phyloP scores from a whole-genome alignment of 2,329 filamentous ascomycete species.

The Eutypella sp. region DNA sequence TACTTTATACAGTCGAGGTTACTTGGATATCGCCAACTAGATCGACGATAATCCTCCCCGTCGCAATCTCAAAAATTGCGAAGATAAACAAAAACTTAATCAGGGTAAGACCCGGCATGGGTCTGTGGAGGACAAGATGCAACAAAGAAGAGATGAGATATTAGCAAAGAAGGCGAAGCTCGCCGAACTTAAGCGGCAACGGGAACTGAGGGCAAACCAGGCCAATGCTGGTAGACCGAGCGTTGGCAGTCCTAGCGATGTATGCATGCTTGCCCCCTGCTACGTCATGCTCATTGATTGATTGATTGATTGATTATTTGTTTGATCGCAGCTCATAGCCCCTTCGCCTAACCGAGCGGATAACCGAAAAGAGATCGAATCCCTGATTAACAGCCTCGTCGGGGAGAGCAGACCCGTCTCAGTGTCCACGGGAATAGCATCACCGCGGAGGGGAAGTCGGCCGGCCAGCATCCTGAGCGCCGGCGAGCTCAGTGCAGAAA shows the following conservation, averaged over 20 bases:
- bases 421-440: slow-evolving; percentile 58
- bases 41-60: too few species aligned
- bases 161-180: slow-evolving; percentile 95
- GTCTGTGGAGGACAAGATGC: slow-evolving; percentile 48
- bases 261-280: slow-evolving; percentile 36
- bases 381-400: slow-evolving; percentile 77
- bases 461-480: slow-evolving; percentile 83
- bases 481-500: slow-evolving; percentile 73
- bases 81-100: too few species aligned
- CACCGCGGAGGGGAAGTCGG: slow-evolving; percentile 66
- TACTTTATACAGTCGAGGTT: too few species aligned
- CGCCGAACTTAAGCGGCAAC: slow-evolving; percentile 88
- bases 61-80: background rate
- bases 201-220: slow-evolving; percentile 76
- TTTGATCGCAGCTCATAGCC: slow-evolving; percentile 52
- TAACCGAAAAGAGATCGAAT: slow-evolving; percentile 73
- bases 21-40: too few species aligned
- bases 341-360: slow-evolving; percentile 67
- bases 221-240: slow-evolving; percentile 65
- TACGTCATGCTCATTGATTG: background rate
- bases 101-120: slow-evolving; percentile 39
- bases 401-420: slow-evolving; percentile 71
- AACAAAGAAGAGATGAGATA: slow-evolving; percentile 91
- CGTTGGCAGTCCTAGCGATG: slow-evolving; percentile 65
- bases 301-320: background rate